A percentile compares a stretch with the other conserved stretches of the same genome.
phyloP scores from a whole-genome alignment of 192 early-diverging fungal genomes.

The Entomortierella parvispora region DNA sequence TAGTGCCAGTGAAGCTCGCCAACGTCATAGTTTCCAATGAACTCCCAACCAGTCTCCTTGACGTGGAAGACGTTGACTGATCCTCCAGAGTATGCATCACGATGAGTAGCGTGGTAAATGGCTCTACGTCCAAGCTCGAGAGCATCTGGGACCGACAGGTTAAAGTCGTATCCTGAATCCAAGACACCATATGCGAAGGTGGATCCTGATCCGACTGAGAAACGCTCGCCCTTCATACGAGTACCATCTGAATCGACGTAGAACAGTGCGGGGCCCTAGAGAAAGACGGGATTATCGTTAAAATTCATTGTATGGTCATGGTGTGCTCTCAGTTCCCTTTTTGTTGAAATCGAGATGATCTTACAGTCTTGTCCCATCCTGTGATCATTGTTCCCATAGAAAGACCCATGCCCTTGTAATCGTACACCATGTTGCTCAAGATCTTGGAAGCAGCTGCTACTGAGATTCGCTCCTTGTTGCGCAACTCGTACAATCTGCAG shows the following conservation, averaged over 20 bases:
- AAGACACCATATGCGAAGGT: conserved; percentile 99
- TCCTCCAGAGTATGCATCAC: conserved; percentile 94
- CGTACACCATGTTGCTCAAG: conserved; percentile 95
- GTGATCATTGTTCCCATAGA: conserved; percentile 99
- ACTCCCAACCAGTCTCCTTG: conserved; percentile 89
- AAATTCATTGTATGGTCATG: too few relatives aligned
- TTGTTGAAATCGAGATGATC: too few relatives aligned
- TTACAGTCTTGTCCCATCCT: conserved; percentile 95
- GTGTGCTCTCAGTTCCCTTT: too few relatives aligned
- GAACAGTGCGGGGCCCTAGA: conserved; percentile 88
- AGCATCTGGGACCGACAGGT: conserved; percentile 86
- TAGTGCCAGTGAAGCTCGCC: conserved; percentile 79
- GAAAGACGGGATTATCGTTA: background rate
- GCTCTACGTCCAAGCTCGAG: conserved; percentile 89
- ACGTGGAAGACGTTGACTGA: conserved; percentile 92
- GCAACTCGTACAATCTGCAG: conserved; percentile 93
- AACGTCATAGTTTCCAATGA: conserved; percentile 86
- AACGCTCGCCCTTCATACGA: conserved; percentile 85
- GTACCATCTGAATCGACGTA: conserved; percentile 98
- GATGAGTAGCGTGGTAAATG: conserved; percentile 96
- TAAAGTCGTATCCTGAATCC: conserved; percentile 86
- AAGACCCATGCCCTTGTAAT: conserved; percentile 98
- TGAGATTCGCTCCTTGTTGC: conserved; percentile 98
- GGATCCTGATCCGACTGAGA: conserved; percentile 98
- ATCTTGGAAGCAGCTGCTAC: conserved; percentile 98